These are phyloP conservation scores for Malassezia slooffiae DNA, from an alignment of 1,284 basidiomycete species.

Conservation along the genomic window DNA sequence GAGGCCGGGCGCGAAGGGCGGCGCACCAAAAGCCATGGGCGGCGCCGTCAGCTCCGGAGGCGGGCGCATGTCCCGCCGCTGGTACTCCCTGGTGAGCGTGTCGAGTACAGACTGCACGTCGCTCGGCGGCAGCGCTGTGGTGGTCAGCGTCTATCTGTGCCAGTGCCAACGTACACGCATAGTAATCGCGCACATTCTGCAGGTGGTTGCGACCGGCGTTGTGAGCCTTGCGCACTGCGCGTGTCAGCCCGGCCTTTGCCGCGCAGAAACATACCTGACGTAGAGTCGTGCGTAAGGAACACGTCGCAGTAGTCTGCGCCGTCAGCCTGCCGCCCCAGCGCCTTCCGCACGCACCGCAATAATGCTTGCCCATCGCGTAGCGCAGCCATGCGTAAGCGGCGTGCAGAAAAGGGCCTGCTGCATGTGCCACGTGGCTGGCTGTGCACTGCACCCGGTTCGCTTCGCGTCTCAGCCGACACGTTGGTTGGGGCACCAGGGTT, in stretches of 20 bases:
- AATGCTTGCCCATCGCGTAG: conserved; percentile 41
- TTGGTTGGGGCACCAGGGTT: no score
- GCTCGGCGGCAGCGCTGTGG: conserved; percentile 75
- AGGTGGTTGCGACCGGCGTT: conserved; percentile 94
- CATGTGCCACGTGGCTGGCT: no score
- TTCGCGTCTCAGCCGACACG: no score
- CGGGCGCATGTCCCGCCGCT: conserved; percentile 47
- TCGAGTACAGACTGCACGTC: conserved; percentile 93
- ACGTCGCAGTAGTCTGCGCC: conserved; percentile 42
- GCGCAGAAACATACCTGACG: conserved; percentile 20
- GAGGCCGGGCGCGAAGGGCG: no score
- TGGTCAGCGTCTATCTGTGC: not conserved
- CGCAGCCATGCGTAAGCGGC: no score
- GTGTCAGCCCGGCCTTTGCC: not conserved
- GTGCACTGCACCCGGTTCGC: no score
- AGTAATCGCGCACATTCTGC: conserved; percentile 91
- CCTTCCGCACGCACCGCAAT: conserved; percentile 28
- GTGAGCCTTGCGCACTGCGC: conserved; percentile 84
- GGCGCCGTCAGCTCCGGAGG: conserved; percentile 22
- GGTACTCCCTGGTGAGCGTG: conserved; percentile 82
- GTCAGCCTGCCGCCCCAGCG: no score
- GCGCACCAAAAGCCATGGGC: no score
- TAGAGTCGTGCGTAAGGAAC: conserved; percentile 43
- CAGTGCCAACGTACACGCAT: conserved; percentile 59
- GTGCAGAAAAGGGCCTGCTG: no score